Base-by-base conservation (phyloP, 2,329 filamentous ascomycete genomes). In the Byssochlamys sp. region DNA sequence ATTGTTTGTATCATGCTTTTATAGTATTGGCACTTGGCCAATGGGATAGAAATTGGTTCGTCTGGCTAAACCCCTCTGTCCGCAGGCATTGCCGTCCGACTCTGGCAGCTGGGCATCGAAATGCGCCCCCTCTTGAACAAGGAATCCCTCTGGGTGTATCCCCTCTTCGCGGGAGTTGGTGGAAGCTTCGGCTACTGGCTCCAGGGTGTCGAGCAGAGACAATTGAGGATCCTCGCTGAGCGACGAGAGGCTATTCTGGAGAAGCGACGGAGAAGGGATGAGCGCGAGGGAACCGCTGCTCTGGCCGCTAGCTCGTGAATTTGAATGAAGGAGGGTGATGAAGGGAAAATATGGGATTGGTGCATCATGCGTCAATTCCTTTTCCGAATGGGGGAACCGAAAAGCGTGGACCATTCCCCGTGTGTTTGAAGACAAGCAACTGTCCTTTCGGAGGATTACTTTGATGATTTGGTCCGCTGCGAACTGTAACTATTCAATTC, bases 101-200 rank as follows among this genome's bases (percentile, higher is more conserved):
- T 94, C 76, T 96, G 91, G 90, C 94, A 97, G 77, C 87, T 99
- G 73, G 94, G 92, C 71, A 94, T 99, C 74, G 91, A 99, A 80
- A 96, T 95, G 91, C 90, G 91, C 62, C 94, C 92, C 55, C 87
- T 96, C 75, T 90, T 97, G 82, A 86, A 88, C 77, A 84, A 82
- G 70, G 81, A 87, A 72, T 88, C 88, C 57, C 84, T 96, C 69
- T 95, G 90, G 88, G 90, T 85, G 55, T 99, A 96, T 79, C 94
- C 94, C 57, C 77, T 92, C 66, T 99, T 94, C 77, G 91, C 86
- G 59, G 83, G 83, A 66, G 84, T 90, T 62, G 91, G 91, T 67
- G 91, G 87, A 66, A 90, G 88, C 77, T 96, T 97, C 77, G 94
- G 94, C 66, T 96, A 96, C 81, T 99, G 92, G 91, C 80, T 99